These are phyloP conservation scores for Tolypocladium paradoxum DNA, from an alignment of 2,329 filamentous ascomycete species.

Conservation along the genomic window DNA sequence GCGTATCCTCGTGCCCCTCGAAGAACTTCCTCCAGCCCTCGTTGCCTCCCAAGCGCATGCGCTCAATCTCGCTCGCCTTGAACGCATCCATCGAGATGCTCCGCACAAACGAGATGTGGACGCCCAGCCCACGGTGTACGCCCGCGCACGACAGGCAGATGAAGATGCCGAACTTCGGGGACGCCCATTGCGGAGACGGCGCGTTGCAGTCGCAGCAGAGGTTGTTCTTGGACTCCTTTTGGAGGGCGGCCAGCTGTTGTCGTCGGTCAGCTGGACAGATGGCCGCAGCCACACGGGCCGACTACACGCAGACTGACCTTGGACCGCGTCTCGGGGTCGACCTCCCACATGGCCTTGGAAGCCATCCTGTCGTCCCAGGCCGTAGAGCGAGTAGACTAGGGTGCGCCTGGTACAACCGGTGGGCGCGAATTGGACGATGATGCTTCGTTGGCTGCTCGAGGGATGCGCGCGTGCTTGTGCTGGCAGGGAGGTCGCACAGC, in stretches of 20 bases:
- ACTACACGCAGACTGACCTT: constrained; percentile 51
- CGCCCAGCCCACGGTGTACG: constrained; percentile 85
- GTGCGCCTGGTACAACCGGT: not conserved
- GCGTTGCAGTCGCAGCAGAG: constrained; percentile 91
- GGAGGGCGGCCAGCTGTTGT: constrained; percentile 71
- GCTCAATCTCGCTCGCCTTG: constrained; percentile 82
- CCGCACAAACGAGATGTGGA: constrained; percentile 96
- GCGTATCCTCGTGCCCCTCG: constrained; percentile 56
- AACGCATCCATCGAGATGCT: constrained; percentile 99
- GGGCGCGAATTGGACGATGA: not conserved
- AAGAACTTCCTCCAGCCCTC: constrained; percentile 81
- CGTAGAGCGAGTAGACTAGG: not conserved
- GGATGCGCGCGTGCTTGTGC: not conserved
- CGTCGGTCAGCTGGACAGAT: constrained; percentile 3
- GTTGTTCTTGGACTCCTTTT: constrained; percentile 83
- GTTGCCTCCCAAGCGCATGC: constrained; percentile 90
- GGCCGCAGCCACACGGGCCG: constrained; percentile 5
- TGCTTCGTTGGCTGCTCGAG: not conserved
- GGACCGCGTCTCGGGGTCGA: constrained; percentile 91
- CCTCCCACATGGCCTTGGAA: constrained; percentile 89
- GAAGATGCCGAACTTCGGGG: constrained; percentile 96
- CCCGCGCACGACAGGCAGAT: constrained; percentile 96
- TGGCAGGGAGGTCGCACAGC: not conserved
- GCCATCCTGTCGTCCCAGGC: constrained; percentile 32
- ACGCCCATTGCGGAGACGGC: constrained; percentile 94